Evolutionary conservation across 352 stramenopile species (phyloP), one percentile per base, ranked within the genome.

Genomic region (Phytophthora vignae): DNA sequence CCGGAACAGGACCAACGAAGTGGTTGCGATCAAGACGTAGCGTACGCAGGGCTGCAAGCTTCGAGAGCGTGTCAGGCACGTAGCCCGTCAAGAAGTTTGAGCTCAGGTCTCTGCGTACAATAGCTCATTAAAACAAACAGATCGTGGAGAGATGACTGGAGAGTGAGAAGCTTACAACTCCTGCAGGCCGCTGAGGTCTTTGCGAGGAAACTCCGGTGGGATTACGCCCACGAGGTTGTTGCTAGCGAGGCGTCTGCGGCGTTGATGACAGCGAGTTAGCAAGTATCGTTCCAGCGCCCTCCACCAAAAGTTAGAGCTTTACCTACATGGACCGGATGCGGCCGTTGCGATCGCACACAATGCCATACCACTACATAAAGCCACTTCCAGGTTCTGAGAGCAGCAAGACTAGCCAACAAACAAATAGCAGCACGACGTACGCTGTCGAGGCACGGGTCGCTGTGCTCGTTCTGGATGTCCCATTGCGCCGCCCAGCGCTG

Each of bases 331-430:
- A 74, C 44, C 81, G 57, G 63, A 93, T 88, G 60, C 82, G 84
- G 5, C 71, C 75, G 27, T 74, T 64, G 33, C 72, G 73, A 44
- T 92, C 81, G 52, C 85, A 93, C 36, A 77, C 73, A 49, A 93
- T 82, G 5, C 85, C 85, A 38, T 87, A 90, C 84, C 85, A 93
- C 82, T 93, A 42, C 85, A 93, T 81, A 91, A 42, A 11, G 68
- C 4, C 2, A 29, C 36, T 1, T 6, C 55, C n/a, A 57, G 7
- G 15, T 5, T 15, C 14, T 42, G 14, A 55, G 10, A 15, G 9
- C 6, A 42, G 17, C 14, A 42, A 2, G 4, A 42, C 31, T 46
- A 61, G 11, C 50, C 4, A 40, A 3, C 15, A 19, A 12, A n/a
- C 48, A 2, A 5, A 19, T 17, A 42, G 11, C 11, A 17, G 36